Evolutionary conservation across 345 rosid species (phyloP).

Genomic region (Corymbia maculata): DNA sequence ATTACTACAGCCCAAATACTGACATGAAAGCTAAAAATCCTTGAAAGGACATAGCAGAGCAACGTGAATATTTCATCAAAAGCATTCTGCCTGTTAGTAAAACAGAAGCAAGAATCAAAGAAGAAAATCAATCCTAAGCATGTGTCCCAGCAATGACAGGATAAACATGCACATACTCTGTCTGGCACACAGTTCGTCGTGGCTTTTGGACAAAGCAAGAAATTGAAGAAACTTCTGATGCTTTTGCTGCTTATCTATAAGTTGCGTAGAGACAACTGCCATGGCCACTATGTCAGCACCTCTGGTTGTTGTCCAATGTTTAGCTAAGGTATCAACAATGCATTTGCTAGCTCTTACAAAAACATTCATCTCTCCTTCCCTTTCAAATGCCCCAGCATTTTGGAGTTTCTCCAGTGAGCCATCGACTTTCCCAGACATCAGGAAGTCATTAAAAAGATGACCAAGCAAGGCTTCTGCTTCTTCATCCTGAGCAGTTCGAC

Average conservation of each 20-base stretch:
- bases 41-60: neutral
- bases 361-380: slow-evolving; percentile 79
- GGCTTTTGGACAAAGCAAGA: slow-evolving; percentile 96
- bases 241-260: slow-evolving; percentile 83
- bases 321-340: slow-evolving; percentile 86
- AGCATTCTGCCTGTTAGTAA: neutral
- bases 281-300: slow-evolving; percentile 88
- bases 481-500: slow-evolving; percentile 65
- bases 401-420: slow-evolving; percentile 56
- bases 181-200: slow-evolving; percentile 78
- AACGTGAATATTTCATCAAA: neutral
- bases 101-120: neutral
- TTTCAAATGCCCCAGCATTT: slow-evolving; percentile 79
- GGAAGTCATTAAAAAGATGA: slow-evolving; percentile 72
- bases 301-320: slow-evolving; percentile 97
- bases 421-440: slow-evolving; percentile 56
- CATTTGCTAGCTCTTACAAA: slow-evolving; percentile 78
- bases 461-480: slow-evolving; percentile 88
- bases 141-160: neutral
- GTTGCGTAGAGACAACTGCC: slow-evolving; percentile 64
- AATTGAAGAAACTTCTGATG: slow-evolving; percentile 81
- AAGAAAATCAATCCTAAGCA: neutral
- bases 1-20: neutral
- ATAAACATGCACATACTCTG: slow-evolving; percentile 44
- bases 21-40: neutral